Base-by-base conservation (phyloP, 2,329 filamentous ascomycete species). In the Colletotrichum phormii region DNA sequence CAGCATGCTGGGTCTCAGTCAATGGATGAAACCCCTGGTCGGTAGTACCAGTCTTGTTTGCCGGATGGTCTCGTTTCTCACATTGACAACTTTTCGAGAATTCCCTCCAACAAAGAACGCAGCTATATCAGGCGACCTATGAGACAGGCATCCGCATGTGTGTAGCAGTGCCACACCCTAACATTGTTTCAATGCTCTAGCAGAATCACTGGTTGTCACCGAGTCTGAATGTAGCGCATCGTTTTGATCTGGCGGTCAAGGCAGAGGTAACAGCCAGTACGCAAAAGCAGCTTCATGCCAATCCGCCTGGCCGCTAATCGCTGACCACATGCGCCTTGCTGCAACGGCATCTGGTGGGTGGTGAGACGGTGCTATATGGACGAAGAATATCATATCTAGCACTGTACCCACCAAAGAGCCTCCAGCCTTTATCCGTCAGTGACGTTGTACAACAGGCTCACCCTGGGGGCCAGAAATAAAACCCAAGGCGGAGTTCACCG, bases 171-270 rank as follows among this genome's bases (percentile, higher is more conserved):
- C 24, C 49, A 54, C 24, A 42, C 11, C 24, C 15, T 31, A 51
- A 35, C n/a, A 35, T 15, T 35, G 49, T 6, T 63, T 54, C 8
- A 37, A 31, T 26, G 33, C 33, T 22, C 54, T 29, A 26, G 60
- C 42, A 7, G 9, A 37, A 66, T 18, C 18, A 24, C 58, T 42
- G 51, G 49, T 54, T 22, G 26, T 53, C 42, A n/a, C 42, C n/a
- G 9, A 35, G 35, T 58, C 59, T 49, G 58, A 24, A 35, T 13
- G 33, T 12, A 69, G 59, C 26, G 37, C 13, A 46, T 11, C 13
- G 0, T n/a, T 46, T 31, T 49, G 42, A 63, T 71, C 8, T 67
- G 71, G 58, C 65, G 65, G 65, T 74, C 71, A 67, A 62, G 51
- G 24, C 26, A 49, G 33, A 64, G 55, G 55, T 49, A 42, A 4